Evolutionary conservation across 176 grass and related monocot genomes (phyloP), one percentile per base, ranked within the genome.

Genomic region (Oryza australiensis): DNA sequence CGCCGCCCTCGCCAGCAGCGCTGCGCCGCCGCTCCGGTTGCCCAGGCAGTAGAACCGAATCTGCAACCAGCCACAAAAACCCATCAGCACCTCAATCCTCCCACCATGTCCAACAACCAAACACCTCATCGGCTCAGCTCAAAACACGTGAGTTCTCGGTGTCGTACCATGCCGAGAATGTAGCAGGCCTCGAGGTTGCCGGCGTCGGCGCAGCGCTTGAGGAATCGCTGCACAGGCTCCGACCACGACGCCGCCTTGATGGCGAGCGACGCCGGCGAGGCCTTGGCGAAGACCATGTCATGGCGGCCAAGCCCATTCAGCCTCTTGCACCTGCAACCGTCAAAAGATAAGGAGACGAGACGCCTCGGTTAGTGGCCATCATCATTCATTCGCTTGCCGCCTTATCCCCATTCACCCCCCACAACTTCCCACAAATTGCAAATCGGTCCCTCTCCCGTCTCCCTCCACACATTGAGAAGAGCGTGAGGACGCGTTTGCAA

Each of bases 171-270:
- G 85, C 94, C 94, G 4, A 97, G 86, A 70, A 93, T 91, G 75
- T 93, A 97, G 84, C 88, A 93, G 14, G 94, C 91, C 74, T 97
- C 94, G 3, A 91, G 77, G 43, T 93, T 97, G 28, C 91, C 91
- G 9, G 81, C 86, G 40, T 93, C 91, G 22, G 90, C 72, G 59
- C 90, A 93, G 10, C 73, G 78, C 63, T 91, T 93, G 4, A 97
- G 49, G 62, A 85, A 97, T 4, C 70, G 78, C 73, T 93, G 91
- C 20, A 82, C 88, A 0, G 69, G 85, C 37, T 97, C 84, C 1
- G 94, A 93, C 94, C 94, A 97, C 16, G 74, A 29, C 37, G 87
- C 73, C 66, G 94, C 91, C 32, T 83, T 87, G 1, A 97, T 49
- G 34, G 88, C 84, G 3, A 97, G 73, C 18, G 91, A 71, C 63